Conservation (phyloP, 805 yeast genomes). For the Isabelozyma gotoi region DNA sequence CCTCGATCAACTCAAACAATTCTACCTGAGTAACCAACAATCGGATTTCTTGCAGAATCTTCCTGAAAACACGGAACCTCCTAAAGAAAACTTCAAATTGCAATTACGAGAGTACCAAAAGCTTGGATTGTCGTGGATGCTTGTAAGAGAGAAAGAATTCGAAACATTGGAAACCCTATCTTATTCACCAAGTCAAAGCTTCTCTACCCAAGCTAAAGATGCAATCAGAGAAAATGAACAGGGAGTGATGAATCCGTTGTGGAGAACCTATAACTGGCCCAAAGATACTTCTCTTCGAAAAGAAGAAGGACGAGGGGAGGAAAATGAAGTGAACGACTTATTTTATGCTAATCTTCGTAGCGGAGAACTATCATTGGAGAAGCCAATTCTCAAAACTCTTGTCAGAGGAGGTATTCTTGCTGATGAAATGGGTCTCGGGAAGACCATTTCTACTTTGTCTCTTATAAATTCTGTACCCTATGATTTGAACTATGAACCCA, state of each 20-base stretch:
- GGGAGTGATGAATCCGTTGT: constrained; percentile 75
- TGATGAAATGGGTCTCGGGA: constrained; percentile 97
- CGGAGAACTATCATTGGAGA: constrained; percentile 71
- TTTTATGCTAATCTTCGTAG: constrained; percentile 79
- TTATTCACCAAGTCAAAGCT: constrained; percentile 13
- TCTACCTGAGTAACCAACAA: constrained; percentile 72
- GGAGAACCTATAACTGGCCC: constrained; percentile 84
- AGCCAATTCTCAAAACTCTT: constrained; percentile 61
- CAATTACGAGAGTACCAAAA: constrained; percentile 74
- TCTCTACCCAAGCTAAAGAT: constrained; percentile 26
- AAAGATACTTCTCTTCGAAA: constrained; percentile 9
- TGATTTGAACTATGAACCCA: constrained; percentile 31
- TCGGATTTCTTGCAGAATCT: constrained; percentile 53
- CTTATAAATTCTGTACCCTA: constrained; percentile 64
- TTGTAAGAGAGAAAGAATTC: constrained; percentile 70
- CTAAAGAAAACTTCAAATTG: constrained; percentile 49
- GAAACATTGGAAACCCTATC: constrained; percentile 37
- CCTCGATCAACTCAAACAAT: constrained; percentile 70
- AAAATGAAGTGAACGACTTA: constrained; percentile 5
- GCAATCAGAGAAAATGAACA: constrained; percentile 33
- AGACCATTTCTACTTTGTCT: constrained; percentile 81
- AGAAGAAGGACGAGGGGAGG: not conserved
- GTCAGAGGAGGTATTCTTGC: constrained; percentile 86
- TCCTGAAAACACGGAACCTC: constrained; percentile 62
- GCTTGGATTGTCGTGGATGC: constrained; percentile 87